Evolutionary conservation across 2,329 filamentous ascomycete genomes (phyloP), one percentile per base, ranked within the genome.

Genomic region (Colletotrichum viniferum): DNA sequence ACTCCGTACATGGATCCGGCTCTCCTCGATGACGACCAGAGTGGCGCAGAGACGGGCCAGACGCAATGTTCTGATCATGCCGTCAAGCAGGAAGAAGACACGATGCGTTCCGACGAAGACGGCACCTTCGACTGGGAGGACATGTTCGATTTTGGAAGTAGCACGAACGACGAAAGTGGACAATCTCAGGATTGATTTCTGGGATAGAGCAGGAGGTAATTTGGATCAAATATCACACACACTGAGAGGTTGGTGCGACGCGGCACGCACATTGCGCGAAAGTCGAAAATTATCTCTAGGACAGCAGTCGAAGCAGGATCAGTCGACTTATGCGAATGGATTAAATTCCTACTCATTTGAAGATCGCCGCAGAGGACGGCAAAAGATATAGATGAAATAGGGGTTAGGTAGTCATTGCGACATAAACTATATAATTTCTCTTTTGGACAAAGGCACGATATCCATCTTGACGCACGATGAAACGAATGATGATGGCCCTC

Each of bases 401-500:
- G 60, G 48, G n/a, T n/a, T 48, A 52, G 43, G 43, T 52, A 52
- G 61, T 71, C 65, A 66, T 74, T 74, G 74, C 65, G 61, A 74
- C 69, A 30, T 56, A 56, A 55, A 32, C 24, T 34, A 69, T 76
- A 63, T 34, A 24, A 26, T 9, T 26, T 67, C 36, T 16, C 24
- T 24, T 48, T 28, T 21, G 32, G 24, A 69, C 16, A 18, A 34
- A 7, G 38, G 38, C 60, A 30, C 38, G 7, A n/a, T 18, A 26
- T 38, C 60, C 36, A 71, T 60, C n/a, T 30, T 61, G 64, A 60
- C 65, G 60, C 52, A 16, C 38, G 21, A 32, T 63, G 38, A 75
- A 77, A 77, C 34, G 76, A 76, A 73, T 60, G 76, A 69, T 55
- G 76, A 28, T 55, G 38, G 26, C 48, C n/a, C 43, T 21, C 16